Evolutionary conservation across 768 basidiomycete genomes (phyloP), one percentile per base, ranked within the genome.

Genomic region (Xerocomellus intermedius): DNA sequence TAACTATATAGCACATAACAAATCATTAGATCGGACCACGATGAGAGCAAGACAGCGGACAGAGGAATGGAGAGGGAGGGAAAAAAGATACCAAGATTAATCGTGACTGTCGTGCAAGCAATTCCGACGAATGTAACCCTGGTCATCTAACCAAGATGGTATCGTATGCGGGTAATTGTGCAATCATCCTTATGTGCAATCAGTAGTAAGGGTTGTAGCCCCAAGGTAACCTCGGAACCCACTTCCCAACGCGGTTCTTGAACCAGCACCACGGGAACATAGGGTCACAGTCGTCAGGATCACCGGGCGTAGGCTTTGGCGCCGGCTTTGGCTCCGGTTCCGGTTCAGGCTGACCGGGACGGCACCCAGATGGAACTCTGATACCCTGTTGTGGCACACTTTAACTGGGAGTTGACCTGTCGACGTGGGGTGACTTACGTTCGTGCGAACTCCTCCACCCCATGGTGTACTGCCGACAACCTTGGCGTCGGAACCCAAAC

Each of bases 361-460:
- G 65, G 63, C 82, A 82, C 39, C 71, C 69, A 51, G 64, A 60
- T 21, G 79, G 80, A n/a, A 77, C 67, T 19, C 63, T 55, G 67
- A 55, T 63, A 39, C 80, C 82, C 73, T 82, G 49, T 47, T 43
- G 55, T 21, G 8, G 2, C 4, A 12, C 24, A 7, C 4, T 30
- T 64, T 12, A 65, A 26, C 14, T 22, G 22, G 2, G 36, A 12
- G 10, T 4, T 1, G 33, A 42, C 53, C 37, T 30, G n/a, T n/a
- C 4, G 28, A 30, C 4, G 13, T 3, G 12, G n/a, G 1, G 14
- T 1, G 2, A 63, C 74, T 58, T 64, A 80, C 89, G 61, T 93
- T 82, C 17, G 78, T 79, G 57, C 94, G 81, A 49, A 91, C 74
- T 55, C 94, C 94, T 81, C 93, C 92, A 64, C 94, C 94, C 94